A percentile compares a stretch with the other conserved stretches of the same genome.
Conservation (phyloP, 345 rosid genomes). For the Draba incana region DNA sequence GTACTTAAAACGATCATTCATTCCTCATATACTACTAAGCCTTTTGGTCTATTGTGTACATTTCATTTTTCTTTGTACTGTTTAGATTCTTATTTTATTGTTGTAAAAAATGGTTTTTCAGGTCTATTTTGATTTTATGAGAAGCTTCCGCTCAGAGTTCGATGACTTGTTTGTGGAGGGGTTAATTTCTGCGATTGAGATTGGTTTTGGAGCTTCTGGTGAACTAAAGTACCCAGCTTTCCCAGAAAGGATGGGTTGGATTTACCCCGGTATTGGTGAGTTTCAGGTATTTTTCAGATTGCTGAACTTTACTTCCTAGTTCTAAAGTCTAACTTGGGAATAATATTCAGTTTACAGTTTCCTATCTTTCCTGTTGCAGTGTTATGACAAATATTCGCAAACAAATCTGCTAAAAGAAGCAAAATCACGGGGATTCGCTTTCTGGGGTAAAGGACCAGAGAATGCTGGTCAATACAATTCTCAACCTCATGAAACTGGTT, state of each 20-base stretch:
- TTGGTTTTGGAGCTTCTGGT: constrained; percentile 93
- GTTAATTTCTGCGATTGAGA: constrained; percentile 70
- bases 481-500: constrained; percentile 89
- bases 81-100: constrained; percentile 9
- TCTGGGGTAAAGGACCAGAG: constrained; percentile 92
- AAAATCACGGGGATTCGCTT: constrained; percentile 71
- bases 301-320: constrained; percentile 15
- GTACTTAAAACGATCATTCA: constrained; percentile 41
- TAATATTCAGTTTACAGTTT: background rate
- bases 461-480: constrained; percentile 90
- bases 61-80: background rate
- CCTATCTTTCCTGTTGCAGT: constrained; percentile 48
- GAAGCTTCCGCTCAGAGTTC: constrained; percentile 92
- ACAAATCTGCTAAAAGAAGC: constrained; percentile 71
- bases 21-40: background rate
- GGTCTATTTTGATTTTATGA: constrained; percentile 98
- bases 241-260: constrained; percentile 89
- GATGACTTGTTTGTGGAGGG: constrained; percentile 79
- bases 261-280: constrained; percentile 95
- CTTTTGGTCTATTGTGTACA: constrained; percentile 5
- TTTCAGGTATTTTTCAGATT: constrained; percentile 75
- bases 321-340: constrained; percentile 4
- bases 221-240: constrained; percentile 88
- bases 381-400: constrained; percentile 86
- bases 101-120: constrained; percentile 37